Percentiles rank a stretch among this genome's conserved stretches.
Evolutionary conservation across 1,139 yeast species (phyloP).

Genomic region (Yamadazyma jaroonii): DNA sequence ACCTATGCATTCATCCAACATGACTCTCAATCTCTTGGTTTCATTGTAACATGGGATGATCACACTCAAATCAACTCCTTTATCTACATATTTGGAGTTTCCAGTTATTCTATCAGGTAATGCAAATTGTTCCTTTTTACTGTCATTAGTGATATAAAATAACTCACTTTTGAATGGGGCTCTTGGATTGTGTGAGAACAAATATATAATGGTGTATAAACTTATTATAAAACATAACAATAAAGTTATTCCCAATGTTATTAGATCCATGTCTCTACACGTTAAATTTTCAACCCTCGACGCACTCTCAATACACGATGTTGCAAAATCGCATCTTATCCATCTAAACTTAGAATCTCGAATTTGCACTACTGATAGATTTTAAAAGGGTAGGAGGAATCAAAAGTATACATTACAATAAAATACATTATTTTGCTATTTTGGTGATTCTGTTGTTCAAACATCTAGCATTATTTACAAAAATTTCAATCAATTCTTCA

Average conservation of each 20-base stretch:
- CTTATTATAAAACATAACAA: conserved; percentile 4
- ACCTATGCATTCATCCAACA: conserved; percentile 76
- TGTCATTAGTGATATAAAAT: conserved; percentile 43
- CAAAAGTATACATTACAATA: background rate
- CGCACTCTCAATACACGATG: conserved; percentile 3
- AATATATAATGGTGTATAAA: conserved; percentile 38
- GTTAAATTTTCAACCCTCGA: conserved; percentile 4
- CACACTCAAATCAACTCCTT: conserved; percentile 56
- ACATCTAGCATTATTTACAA: conserved; percentile 65
- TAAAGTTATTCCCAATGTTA: conserved; percentile 2
- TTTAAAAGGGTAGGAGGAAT: too few relatives aligned
- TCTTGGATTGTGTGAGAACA: conserved; percentile 66
- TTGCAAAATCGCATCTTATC: background rate
- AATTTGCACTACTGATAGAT: too few relatives aligned
- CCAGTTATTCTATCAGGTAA: conserved; percentile 29
- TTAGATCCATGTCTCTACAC: conserved; percentile 5
- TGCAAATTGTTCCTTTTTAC: conserved; percentile 16
- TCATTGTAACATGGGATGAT: conserved; percentile 94
- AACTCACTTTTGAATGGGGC: conserved; percentile 51
- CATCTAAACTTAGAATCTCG: too few relatives aligned
- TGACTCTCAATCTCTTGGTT: conserved; percentile 61
- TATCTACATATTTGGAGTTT: conserved; percentile 28
- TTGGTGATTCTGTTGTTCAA: conserved; percentile 46
- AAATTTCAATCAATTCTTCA: conserved; percentile 69
- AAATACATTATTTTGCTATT: conserved; percentile 25